These are phyloP conservation scores for Podospora appendiculata DNA, from an alignment of 495 filamentous ascomycete genomes.

Conservation along the genomic window DNA sequence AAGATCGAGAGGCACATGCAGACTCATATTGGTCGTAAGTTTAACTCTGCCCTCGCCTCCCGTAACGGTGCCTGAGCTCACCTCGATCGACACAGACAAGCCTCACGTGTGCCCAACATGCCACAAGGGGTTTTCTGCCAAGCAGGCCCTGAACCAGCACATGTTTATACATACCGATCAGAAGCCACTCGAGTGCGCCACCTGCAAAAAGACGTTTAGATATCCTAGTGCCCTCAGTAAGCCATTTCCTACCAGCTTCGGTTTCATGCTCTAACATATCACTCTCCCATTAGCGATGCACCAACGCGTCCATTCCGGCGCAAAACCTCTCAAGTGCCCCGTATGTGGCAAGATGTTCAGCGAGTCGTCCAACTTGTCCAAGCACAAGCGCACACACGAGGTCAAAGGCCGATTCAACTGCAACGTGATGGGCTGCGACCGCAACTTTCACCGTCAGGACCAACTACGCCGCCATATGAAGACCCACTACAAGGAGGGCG, in stretches of 20 bases:
- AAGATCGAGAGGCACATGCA: slow-evolving; percentile 58
- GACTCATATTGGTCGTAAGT: slow-evolving; percentile 55
- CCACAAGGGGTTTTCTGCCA: slow-evolving; percentile 47
- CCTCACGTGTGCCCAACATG: slow-evolving; percentile 47
- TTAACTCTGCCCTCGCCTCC: background rate
- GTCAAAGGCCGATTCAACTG: slow-evolving; percentile 43
- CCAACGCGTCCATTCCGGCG: slow-evolving; percentile 45
- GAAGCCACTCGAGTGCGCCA: slow-evolving; percentile 48
- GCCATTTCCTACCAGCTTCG: slow-evolving; percentile 4
- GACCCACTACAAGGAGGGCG: slow-evolving; percentile 25
- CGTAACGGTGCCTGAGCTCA: too few species aligned
- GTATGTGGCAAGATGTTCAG: slow-evolving; percentile 43
- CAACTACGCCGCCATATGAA: slow-evolving; percentile 41
- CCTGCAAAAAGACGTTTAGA: slow-evolving; percentile 47
- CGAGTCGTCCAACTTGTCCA: slow-evolving; percentile 50
- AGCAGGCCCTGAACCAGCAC: slow-evolving; percentile 55
- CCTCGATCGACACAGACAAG: slow-evolving; percentile 38
- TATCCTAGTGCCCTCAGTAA: slow-evolving; percentile 48
- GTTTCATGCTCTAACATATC: slow-evolving; percentile 6
- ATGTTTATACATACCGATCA: slow-evolving; percentile 53
- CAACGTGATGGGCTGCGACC: slow-evolving; percentile 36
- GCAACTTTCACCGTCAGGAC: slow-evolving; percentile 49
- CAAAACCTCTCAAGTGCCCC: slow-evolving; percentile 40
- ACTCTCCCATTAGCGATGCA: slow-evolving; percentile 42
- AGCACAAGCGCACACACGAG: slow-evolving; percentile 44